Conservation (phyloP, 2,329 filamentous ascomycete species). For the Camptophora hylomeconis region DNA sequence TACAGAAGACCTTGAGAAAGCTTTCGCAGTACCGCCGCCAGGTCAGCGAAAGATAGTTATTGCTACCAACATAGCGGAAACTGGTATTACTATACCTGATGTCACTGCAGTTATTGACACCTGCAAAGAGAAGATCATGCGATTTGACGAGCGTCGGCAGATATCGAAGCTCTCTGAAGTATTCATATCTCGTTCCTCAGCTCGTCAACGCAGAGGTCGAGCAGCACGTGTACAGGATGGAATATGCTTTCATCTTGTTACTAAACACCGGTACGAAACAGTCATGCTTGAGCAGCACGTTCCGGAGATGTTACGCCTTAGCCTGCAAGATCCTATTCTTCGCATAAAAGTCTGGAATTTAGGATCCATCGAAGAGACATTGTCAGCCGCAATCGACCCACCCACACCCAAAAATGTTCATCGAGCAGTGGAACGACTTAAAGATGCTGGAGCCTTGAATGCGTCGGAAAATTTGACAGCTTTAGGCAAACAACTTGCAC, state of each 20-base stretch:
- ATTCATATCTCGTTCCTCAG: slow-evolving; percentile 90
- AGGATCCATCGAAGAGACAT: slow-evolving; percentile 79
- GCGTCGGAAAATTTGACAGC: slow-evolving; percentile 70
- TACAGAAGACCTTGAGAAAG: slow-evolving; percentile 89
- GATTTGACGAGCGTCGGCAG: slow-evolving; percentile 86
- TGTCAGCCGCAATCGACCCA: slow-evolving; percentile 77
- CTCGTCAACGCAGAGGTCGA: slow-evolving; percentile 84
- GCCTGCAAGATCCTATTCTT: slow-evolving; percentile 86
- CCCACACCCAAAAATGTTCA: slow-evolving; percentile 87
- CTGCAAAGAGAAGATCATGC: slow-evolving; percentile 64
- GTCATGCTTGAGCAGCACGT: slow-evolving; percentile 70
- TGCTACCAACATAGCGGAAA: slow-evolving; percentile 96
- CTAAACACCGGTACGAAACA: slow-evolving; percentile 73
- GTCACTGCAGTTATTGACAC: slow-evolving; percentile 95
- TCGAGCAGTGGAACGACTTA: slow-evolving; percentile 78
- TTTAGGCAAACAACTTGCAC: slow-evolving; percentile 73
- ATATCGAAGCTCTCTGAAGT: slow-evolving; percentile 83
- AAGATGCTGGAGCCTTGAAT: slow-evolving; percentile 86
- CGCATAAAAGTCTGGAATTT: slow-evolving; percentile 96
- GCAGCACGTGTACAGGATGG: slow-evolving; percentile 92
- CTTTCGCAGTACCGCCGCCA: slow-evolving; percentile 71
- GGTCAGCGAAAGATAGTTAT: slow-evolving; percentile 86
- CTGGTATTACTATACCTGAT: slow-evolving; percentile 95
- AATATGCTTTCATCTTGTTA: slow-evolving; percentile 91
- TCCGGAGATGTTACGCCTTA: slow-evolving; percentile 88